phyloP scores from a whole-genome alignment of 768 basidiomycete genomes.

The Termitomyces sp. region DNA sequence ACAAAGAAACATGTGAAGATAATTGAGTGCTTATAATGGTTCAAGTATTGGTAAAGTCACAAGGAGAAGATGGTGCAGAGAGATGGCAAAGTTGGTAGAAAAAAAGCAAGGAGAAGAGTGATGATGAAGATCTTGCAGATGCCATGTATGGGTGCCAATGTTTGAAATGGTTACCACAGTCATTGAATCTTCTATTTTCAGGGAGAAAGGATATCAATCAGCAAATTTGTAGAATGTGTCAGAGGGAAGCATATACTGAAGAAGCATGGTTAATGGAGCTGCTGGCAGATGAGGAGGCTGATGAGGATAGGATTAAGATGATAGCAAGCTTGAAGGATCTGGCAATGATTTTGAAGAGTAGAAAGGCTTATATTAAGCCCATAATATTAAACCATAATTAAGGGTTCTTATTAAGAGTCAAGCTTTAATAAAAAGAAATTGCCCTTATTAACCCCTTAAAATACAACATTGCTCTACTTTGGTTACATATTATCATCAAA shows the following conservation, averaged over 20 bases:
- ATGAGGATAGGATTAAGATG: not conserved
- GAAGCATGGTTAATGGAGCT: not conserved
- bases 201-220: not conserved
- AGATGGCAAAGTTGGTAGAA: not conserved
- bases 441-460: no score
- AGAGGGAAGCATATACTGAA: not conserved
- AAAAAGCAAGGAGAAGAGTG: conserved; percentile 5
- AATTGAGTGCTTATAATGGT: not conserved
- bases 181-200: not conserved
- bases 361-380: not conserved
- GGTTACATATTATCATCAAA: no score
- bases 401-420: not conserved
- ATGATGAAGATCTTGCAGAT: not conserved
- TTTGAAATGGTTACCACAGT: not conserved
- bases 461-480: no score
- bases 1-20: not conserved
- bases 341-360: not conserved
- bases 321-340: not conserved
- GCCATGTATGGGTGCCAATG: not conserved
- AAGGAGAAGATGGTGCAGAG: not conserved
- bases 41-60: not conserved
- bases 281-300: not conserved
- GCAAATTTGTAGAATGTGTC: not conserved
- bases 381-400: not conserved
- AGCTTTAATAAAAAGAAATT: no score